Percentiles rank a stretch among this genome's conserved stretches.
These are phyloP conservation scores for Onygenales sp. DNA, from an alignment of 2,329 filamentous ascomycete genomes.

Conservation along the genomic window DNA sequence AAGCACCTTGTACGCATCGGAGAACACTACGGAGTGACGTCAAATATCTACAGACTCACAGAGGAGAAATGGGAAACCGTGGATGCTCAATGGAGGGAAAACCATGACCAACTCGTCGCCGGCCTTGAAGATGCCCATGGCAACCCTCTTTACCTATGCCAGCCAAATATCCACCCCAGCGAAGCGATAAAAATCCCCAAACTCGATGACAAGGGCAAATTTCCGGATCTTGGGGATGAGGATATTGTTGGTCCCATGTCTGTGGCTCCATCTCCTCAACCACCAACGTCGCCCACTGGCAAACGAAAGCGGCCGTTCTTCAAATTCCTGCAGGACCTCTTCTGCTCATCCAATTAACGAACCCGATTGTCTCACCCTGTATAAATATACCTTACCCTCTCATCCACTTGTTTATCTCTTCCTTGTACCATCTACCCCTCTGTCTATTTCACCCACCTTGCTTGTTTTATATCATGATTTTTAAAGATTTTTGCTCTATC, in stretches of 20 bases:
- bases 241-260: slow-evolving; percentile 91
- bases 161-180: slow-evolving; percentile 36
- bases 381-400: neutral
- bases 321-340: slow-evolving; percentile 35
- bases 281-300: slow-evolving; percentile 24
- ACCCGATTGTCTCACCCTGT: neutral
- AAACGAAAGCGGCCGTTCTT: slow-evolving; percentile 36
- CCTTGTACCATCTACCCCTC: neutral
- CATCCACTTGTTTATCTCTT: neutral
- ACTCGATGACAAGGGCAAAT: slow-evolving; percentile 58
- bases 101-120: slow-evolving; percentile 56
- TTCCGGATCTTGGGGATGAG: slow-evolving; percentile 76
- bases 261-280: slow-evolving; percentile 27
- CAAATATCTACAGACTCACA: slow-evolving; percentile 76
- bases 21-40: slow-evolving; percentile 84
- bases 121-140: slow-evolving; percentile 31
- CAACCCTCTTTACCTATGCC: slow-evolving; percentile 25
- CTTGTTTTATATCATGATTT: neutral
- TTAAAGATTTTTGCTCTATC: neutral
- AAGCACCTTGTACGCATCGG: slow-evolving; percentile 80
- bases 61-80: slow-evolving; percentile 82
- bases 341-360: slow-evolving; percentile 12
- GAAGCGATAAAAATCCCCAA: slow-evolving; percentile 39
- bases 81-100: slow-evolving; percentile 62
- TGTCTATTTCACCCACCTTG: neutral